Evolutionary conservation across 495 filamentous ascomycete species (phyloP).

Genomic region (Pyrenula aspistea): DNA sequence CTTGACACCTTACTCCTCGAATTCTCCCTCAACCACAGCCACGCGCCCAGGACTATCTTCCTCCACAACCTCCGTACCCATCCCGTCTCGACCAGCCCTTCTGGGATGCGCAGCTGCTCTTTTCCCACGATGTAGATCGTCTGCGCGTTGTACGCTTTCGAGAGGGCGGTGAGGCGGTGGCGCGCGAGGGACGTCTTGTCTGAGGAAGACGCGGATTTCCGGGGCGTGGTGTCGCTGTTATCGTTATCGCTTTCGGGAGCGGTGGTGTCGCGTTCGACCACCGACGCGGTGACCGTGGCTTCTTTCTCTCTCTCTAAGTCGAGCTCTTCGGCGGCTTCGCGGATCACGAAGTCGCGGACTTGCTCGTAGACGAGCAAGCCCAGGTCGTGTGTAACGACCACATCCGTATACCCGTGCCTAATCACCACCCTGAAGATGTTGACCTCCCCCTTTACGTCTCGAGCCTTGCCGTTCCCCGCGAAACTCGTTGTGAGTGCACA

Average conservation of each 20-base stretch:
- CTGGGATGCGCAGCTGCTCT: conserved; percentile 50
- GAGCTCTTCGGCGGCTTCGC: background rate
- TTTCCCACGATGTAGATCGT: conserved; percentile 63
- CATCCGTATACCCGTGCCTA: conserved; percentile 60
- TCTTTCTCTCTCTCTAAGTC: background rate
- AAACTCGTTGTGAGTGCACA: conserved; percentile 2
- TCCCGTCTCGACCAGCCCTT: conserved; percentile 2
- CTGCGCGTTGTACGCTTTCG: conserved; percentile 46
- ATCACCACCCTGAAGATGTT: conserved; percentile 46
- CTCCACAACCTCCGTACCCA: conserved; percentile 15
- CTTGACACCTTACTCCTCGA: conserved; percentile 51
- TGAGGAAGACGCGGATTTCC: background rate
- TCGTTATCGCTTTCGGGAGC: background rate
- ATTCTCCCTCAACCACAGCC: conserved; percentile 59
- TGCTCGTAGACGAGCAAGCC: conserved; percentile 47
- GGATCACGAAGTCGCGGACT: conserved; percentile 38
- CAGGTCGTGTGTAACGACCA: conserved; percentile 50
- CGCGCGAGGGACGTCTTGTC: background rate
- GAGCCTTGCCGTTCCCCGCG: background rate
- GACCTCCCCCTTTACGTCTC: background rate
- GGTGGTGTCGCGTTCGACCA: background rate
- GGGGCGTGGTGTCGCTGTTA: background rate
- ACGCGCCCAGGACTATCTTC: conserved; percentile 36
- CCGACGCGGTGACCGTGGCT: background rate
- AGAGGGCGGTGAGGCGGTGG: conserved; percentile 18